Base-by-base conservation (phyloP, 2,329 filamentous ascomycete species). In the Neurospora sp. region DNA sequence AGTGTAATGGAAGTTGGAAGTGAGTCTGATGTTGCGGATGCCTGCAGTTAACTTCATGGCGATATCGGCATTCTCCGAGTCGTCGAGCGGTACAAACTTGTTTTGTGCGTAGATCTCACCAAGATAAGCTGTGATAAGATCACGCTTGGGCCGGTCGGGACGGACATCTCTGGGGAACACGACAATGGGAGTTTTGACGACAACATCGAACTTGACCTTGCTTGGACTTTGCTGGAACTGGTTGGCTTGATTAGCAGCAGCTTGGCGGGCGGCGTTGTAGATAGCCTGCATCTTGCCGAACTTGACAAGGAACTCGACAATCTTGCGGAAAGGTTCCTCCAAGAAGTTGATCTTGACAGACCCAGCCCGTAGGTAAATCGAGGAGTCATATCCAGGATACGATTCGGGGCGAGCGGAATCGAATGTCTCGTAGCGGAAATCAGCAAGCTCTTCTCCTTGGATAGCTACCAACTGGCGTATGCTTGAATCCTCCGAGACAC, bases 271-370 rank as follows among this genome's bases (percentile, higher is more conserved):
- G 57, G 96, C 95, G 77, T 99, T 99, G 83, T 97, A 99, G 68
- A 99, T 91, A 28, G 96, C 95, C 80, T 99, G 96, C 96, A 99
- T 99, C 81, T 97, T 97, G 71, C 96, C 96, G 79, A 99, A 99
- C 77, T 99, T 99, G 79, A 99, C 93, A 62, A 97, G 84, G 80
- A 99, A 99, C 74, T 96, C 92, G 80, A 99, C 92, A 73, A 99
- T 98, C 81, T 98, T 98, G 68, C 96, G 89, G 83, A 98, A 97
- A 0, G 96, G 96, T 79, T 99, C 96, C 72, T 97, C 95, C 4
- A 98, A 82, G 78, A 99, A 99, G 78, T 97, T 98, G 78, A 99
- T 85, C 81, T 97, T 98, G 79, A 99, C 91, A 0, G 96, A 99
- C 1, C 96, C 96, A 19, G 96, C 95, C 41, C 95, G 89, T 11